These are phyloP conservation scores for Draba incana DNA, from an alignment of 345 rosid species.

Conservation along the genomic window DNA sequence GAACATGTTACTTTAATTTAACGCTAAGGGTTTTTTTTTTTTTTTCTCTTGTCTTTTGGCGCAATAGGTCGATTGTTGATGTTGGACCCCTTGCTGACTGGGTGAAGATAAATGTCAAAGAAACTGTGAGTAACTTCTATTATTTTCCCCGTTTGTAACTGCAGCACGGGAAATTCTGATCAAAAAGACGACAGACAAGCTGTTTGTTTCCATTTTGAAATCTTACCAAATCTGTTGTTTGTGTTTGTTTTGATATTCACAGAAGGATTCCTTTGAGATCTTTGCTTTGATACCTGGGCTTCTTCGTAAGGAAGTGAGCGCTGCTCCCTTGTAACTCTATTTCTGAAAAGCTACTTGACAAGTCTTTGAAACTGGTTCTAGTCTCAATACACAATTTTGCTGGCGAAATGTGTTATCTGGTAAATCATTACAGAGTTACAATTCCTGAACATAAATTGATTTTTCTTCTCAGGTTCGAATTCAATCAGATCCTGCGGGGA, in stretches of 20 bases:
- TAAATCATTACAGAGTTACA: background rate
- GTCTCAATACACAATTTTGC: background rate
- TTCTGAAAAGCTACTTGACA: constrained; percentile 22
- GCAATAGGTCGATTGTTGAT: constrained; percentile 58
- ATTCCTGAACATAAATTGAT: constrained; percentile 5
- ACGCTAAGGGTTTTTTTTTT: constrained; percentile 11
- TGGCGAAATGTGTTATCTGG: constrained; percentile 6
- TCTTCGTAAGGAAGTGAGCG: constrained; percentile 74
- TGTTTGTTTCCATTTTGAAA: constrained; percentile 23
- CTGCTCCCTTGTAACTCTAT: constrained; percentile 12
- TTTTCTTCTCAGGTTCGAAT: constrained; percentile 63
- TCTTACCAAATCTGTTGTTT: constrained; percentile 35
- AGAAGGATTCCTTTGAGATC: constrained; percentile 79
- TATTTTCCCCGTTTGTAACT: constrained; percentile 2
- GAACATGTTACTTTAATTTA: constrained; percentile 9
- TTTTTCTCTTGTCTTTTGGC: constrained; percentile 25
- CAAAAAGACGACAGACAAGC: constrained; percentile 4
- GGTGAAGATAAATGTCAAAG: constrained; percentile 90
- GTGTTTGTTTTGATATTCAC: constrained; percentile 27
- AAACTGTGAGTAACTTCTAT: constrained; percentile 54
- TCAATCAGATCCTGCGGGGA: constrained; percentile 88
- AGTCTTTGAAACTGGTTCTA: constrained; percentile 14
- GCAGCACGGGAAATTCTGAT: constrained; percentile 6
- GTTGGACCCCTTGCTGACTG: constrained; percentile 83
- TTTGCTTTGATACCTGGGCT: constrained; percentile 93